Evolutionary conservation across 352 stramenopile species (phyloP).

Genomic region (Phytophthora meadii): DNA sequence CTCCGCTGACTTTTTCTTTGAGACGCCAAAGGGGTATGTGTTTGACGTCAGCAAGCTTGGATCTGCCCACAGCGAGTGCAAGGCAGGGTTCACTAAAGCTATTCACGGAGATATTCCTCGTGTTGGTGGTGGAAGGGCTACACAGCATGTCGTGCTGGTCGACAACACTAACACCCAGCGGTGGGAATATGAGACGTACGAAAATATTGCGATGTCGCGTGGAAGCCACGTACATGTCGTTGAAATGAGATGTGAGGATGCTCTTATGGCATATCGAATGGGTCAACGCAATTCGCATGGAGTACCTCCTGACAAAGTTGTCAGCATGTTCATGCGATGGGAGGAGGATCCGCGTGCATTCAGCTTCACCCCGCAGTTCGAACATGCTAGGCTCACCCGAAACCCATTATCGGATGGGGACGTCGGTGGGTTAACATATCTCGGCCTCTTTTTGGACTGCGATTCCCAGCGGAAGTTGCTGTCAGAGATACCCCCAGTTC

Average conservation of each 20-base stretch:
- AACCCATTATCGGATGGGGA: slow-evolving; percentile 63
- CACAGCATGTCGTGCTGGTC: slow-evolving; percentile 56
- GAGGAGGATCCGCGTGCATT: slow-evolving; percentile 48
- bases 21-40: slow-evolving; percentile 64
- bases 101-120: slow-evolving; percentile 22
- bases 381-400: slow-evolving; percentile 39
- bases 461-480: slow-evolving; percentile 45
- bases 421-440: slow-evolving; percentile 50
- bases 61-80: slow-evolving; percentile 57
- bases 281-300: slow-evolving; percentile 74
- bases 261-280: slow-evolving; percentile 58
- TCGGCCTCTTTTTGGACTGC: slow-evolving; percentile 63
- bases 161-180: slow-evolving; percentile 78
- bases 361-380: slow-evolving; percentile 56
- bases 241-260: slow-evolving; percentile 64
- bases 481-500: slow-evolving; percentile 23
- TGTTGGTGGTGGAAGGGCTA: slow-evolving; percentile 4
- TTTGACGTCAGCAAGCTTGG: slow-evolving; percentile 64
- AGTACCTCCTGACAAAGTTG: slow-evolving; percentile 62
- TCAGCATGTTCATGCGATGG: slow-evolving; percentile 78
- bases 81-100: slow-evolving; percentile 46
- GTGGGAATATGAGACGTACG: slow-evolving; percentile 76
- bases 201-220: slow-evolving; percentile 35
- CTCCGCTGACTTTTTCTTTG: slow-evolving; percentile 77
- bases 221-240: slow-evolving; percentile 46